Evolutionary conservation across 352 stramenopile species (phyloP), one percentile per base, ranked within the genome.

Genomic region (Globisporangium camurandrum): DNA sequence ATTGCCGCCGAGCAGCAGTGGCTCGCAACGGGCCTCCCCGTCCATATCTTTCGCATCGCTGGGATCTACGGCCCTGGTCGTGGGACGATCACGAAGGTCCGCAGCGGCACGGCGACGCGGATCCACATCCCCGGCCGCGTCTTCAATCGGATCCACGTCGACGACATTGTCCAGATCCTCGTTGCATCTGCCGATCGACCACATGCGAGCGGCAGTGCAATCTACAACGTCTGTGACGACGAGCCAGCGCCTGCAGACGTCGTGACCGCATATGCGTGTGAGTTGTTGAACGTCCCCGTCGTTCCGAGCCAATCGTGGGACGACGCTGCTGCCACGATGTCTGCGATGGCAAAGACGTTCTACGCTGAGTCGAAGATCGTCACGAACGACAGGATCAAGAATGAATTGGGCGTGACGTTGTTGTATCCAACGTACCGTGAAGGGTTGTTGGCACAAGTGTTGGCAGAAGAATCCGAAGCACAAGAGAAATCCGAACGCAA

Each of bases 221-320:
- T 96, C 49, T 95, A 93, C 69, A 97, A 97, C 49, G 66, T 96
- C 19, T 89, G 77, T 10, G 89, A 97, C 59, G 82, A 96, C 51
- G 75, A 89, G 48, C 89, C 89, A 2, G 84, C 86, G 10, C 86
- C 82, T 2, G 70, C 78, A 0, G 76, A 95, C 41, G 57, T 82
- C 49, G 86, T 95, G 12, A 86, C 71, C 10, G 75, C 79, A 1
- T 94, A 80, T 52, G 81, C 78, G 7, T 90, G 79, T 51, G 72
- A 89, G 46, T 49, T 95, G 14, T 46, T 94, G 46, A 67, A 66
- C 0, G 46, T 88, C 9, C 48, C 66, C 0, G 67, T 88, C 9
- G 55, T 69, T 44, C 63, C 68, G 0, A 69, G 68, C 48, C 70
- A 77, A 43, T 67, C 69, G 17, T 95, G 82, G 79, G 84, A 88